Evolutionary conservation across 2,329 filamentous ascomycete species (phyloP), one percentile per base, ranked within the genome.

Genomic region (Cladophialophora yegresii): DNA sequence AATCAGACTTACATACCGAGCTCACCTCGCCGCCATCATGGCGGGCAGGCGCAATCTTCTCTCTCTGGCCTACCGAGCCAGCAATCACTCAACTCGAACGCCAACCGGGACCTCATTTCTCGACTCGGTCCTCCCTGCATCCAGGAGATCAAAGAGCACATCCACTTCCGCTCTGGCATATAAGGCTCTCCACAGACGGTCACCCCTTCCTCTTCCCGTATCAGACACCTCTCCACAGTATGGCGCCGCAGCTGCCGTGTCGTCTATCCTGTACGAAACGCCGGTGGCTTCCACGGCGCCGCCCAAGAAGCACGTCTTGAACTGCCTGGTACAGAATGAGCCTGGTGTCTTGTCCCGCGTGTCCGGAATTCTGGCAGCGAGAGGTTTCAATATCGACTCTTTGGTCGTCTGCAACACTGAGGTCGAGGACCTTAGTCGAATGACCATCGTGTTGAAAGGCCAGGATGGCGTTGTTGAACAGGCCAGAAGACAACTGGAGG

Each of bases 321-420:
- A 99, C 82, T 99, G 95, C 77, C 86, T 99, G 67, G 95, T 99
- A 66, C 95, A 99, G 80, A 99, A 99, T 81, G 95, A 99, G 82
- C 95, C 95, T 12, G 95, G 95, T 81, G 95, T 99, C 63, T 84
- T 99, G 64, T 98, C 93, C 58, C 92, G 95, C 66, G 91, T 99
- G 9, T 98, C 95, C 0, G 95, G 95, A 61, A 98, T 99, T 75
- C 84, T 99, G 36, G 95, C 95, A 12, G 95, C 95, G 50, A 87
- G 95, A 64, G 95, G 95, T 70, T 99, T 99, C 87, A 99, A 99
- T 83, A 99, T 99, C 74, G 95, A 99, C 84, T 96, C 91, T 61
- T 83, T 99, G 69, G 95, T 99, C 61, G 95, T 99, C 67, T 99
- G 95, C 83, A 95, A 91, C 79, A 99, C 95, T 67, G 95, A 99